Evolutionary conservation across 2,329 filamentous ascomycete species (phyloP).

Genomic region (Aurifilum marmelostoma): DNA sequence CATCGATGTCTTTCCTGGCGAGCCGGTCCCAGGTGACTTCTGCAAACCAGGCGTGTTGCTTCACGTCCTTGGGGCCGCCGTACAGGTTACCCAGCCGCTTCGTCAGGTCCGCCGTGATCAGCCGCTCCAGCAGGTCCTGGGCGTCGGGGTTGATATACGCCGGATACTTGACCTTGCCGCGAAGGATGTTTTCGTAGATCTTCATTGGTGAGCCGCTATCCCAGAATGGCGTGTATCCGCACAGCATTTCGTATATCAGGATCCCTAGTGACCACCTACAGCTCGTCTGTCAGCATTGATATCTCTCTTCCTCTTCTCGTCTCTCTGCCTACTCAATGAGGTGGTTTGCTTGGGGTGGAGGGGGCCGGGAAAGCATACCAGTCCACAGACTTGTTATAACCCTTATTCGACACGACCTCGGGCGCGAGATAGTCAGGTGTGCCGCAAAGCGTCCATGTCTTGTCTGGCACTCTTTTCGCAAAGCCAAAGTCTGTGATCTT

Average conservation of each 20-base stretch:
- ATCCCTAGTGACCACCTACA: conserved; percentile 98
- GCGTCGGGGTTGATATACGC: conserved; percentile 94
- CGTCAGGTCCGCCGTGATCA: conserved; percentile 93
- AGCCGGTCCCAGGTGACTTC: conserved; percentile 98
- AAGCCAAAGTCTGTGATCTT: conserved; percentile 99
- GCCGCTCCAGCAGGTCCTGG: conserved; percentile 85
- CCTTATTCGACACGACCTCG: conserved; percentile 98
- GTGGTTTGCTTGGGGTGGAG: neutral
- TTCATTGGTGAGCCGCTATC: conserved; percentile 97
- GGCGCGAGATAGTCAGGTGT: conserved; percentile 97
- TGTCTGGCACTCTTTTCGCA: conserved; percentile 96
- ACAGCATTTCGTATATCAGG: conserved; percentile 99
- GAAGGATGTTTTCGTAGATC: conserved; percentile 99
- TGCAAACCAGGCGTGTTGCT: conserved; percentile 93
- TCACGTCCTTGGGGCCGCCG: conserved; percentile 87
- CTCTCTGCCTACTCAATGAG: neutral
- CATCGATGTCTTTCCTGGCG: conserved; percentile 95
- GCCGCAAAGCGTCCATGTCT: conserved; percentile 98
- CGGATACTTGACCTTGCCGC: conserved; percentile 94
- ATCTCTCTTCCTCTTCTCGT: conserved; percentile 13
- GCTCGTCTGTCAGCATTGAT: conserved; percentile 27
- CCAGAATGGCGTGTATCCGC: conserved; percentile 99
- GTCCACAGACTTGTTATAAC: conserved; percentile 99
- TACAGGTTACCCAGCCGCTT: conserved; percentile 95
- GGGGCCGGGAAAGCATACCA: conserved; percentile 76